Conservation (phyloP, 2,329 filamentous ascomycete species). For the Epichloe sibirici region DNA sequence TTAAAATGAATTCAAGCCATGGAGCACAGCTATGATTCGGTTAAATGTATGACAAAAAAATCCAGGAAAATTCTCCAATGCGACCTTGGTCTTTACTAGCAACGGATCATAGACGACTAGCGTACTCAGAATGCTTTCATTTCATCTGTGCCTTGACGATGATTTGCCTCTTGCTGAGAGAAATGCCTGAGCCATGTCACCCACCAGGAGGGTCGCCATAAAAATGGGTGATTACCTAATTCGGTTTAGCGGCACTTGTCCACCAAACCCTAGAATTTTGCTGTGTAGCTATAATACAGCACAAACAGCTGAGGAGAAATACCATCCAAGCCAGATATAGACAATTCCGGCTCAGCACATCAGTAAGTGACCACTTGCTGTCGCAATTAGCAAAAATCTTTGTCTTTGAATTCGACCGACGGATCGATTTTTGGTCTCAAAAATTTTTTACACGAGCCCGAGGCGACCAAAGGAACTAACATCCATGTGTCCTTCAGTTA, state of each 20-base stretch:
- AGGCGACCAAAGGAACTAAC: slow-evolving; percentile 2
- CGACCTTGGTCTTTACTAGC: neutral
- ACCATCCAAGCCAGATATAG: slow-evolving; percentile 20
- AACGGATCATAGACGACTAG: neutral
- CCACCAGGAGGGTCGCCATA: neutral
- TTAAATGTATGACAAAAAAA: slow-evolving; percentile 3
- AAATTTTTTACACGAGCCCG: slow-evolving; percentile 4
- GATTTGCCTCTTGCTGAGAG: neutral
- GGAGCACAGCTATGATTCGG: slow-evolving; percentile 13
- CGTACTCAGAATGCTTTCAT: neutral
- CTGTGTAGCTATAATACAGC: slow-evolving; percentile 22
- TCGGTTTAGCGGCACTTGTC: slow-evolving; percentile 22
- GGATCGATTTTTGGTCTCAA: neutral
- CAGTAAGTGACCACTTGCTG: slow-evolving; percentile 20
- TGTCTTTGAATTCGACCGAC: neutral
- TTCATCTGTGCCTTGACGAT: too few species aligned
- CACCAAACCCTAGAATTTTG: slow-evolving; percentile 36
- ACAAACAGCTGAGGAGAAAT: slow-evolving; percentile 24
- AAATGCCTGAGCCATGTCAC: neutral
- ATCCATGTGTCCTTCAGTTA: slow-evolving; percentile 4
- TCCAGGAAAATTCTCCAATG: neutral
- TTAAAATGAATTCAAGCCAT: slow-evolving; percentile 29
- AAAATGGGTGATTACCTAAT: slow-evolving; percentile 27
- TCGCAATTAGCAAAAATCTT: slow-evolving; percentile 5
- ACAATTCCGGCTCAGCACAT: slow-evolving; percentile 23